Evolutionary conservation across 2,329 filamentous ascomycete genomes (phyloP), one percentile per base, ranked within the genome.

Genomic region (Aspergillus pseudoterreus): DNA sequence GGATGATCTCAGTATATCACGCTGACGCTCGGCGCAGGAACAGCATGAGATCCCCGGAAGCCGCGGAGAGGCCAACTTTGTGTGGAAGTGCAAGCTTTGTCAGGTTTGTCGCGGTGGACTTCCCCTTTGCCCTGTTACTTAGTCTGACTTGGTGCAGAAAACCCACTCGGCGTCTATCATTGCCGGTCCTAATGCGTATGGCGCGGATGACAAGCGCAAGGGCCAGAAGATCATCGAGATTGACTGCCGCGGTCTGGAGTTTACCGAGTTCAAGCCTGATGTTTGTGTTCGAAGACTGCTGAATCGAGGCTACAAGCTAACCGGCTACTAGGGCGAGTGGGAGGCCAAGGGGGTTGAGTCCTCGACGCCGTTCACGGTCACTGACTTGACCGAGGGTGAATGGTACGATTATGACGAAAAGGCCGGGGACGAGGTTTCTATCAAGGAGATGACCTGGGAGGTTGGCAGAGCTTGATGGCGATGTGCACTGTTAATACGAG

Each of bases 391-490:
- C 0, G 94, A 99, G 24, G 92, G 89, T 22, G 94, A 99, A 63
- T 99, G 94, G 94, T 99, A 88, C 71, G 92, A 97, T 63, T 99
- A 97, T 64, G 92, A 97, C 61, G 92, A 97, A 74, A 96, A 97
- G 77, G 82, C 89, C 0, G 81, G 86, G 0, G 90, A 95, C 45
- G 92, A 97, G 71, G 92, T 96, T 43, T 94, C 89, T 71, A 91
- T 96, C 69, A 92, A 90, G 68, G 89, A 94, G 27, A 71, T 96
- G 50, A 88, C 83, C 55, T 99, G 91, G 90, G 86, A 91, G 59
- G 87, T 99, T 59, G 81, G 82, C 57, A 80, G 90, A 58, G 82
- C 84, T 33, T 94, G 67, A 80, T 21, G 30, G 9, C 14, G 6
- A 22, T 45, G 17, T 15, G 45, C 30, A 19, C 35, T 19, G 17